A percentile compares a stretch with the other conserved stretches of the same genome.
phyloP scores from a whole-genome alignment of 192 early-diverging fungal species.

The Coemansia sp. region DNA sequence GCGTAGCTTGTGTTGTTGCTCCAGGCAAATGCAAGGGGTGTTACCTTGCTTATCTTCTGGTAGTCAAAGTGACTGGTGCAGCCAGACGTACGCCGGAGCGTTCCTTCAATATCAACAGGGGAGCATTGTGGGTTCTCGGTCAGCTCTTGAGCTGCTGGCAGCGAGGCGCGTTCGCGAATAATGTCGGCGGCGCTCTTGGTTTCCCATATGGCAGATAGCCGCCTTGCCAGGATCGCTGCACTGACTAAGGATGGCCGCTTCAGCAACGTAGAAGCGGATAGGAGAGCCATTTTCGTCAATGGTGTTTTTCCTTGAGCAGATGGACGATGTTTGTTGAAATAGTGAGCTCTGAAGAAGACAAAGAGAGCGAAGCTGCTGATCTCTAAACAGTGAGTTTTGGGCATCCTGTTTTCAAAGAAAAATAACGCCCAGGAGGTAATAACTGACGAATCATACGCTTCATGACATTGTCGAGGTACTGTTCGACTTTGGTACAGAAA shows the following conservation, averaged over 20 bases:
- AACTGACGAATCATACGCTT: too few species aligned
- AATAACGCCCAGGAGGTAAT: too few species aligned
- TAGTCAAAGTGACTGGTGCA: constrained; percentile 41
- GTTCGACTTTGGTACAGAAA: too few species aligned
- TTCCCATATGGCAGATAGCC: constrained; percentile 14
- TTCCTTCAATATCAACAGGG: constrained; percentile 18
- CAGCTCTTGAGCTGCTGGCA: constrained; percentile 32
- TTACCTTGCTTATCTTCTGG: constrained; percentile 18
- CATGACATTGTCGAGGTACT: not conserved
- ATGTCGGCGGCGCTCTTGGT: constrained; percentile 22
- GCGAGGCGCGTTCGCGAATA: constrained; percentile 25
- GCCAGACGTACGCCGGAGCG: constrained; percentile 1
- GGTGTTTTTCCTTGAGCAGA: not conserved
- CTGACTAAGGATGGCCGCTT: constrained; percentile 13
- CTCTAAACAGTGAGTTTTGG: too few species aligned
- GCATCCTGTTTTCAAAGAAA: too few species aligned
- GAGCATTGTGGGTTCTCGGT: constrained; percentile 9
- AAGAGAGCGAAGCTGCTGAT: not conserved
- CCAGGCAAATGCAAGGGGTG: constrained; percentile 42
- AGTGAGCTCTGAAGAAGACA: not conserved
- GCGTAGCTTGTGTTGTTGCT: not conserved
- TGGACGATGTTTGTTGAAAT: not conserved
- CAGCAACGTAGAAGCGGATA: constrained; percentile 2
- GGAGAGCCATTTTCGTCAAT: not conserved
- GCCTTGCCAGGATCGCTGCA: constrained; percentile 18